These are phyloP conservation scores for Fomitiporia mediterranea DNA, from an alignment of 1,284 basidiomycete species.

Conservation along the genomic window DNA sequence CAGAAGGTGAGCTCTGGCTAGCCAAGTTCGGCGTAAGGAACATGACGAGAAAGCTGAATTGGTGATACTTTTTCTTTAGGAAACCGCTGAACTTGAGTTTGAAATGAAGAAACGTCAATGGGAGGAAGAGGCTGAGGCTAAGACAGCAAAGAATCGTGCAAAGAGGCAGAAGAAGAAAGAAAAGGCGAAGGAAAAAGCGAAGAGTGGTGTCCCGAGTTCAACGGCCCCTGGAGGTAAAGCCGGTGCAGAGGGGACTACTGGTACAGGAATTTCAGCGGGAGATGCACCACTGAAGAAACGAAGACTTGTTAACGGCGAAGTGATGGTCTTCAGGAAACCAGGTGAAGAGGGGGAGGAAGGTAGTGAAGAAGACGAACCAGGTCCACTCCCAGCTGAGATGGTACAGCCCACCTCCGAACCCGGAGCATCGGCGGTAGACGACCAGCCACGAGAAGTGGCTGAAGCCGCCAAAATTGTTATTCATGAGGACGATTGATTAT, in stretches of 20 bases:
- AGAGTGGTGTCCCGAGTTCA: slow-evolving; percentile 26
- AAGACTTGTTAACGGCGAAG: slow-evolving; percentile 36
- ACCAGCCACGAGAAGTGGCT: slow-evolving; percentile 11
- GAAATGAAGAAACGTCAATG: slow-evolving; percentile 59
- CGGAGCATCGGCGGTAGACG: slow-evolving; percentile 12
- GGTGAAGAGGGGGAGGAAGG: slow-evolving; percentile 33
- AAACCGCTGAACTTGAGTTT: slow-evolving; percentile 61
- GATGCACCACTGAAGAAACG: slow-evolving; percentile 44
- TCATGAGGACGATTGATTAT: slow-evolving; percentile 24
- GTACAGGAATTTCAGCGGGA: slow-evolving; percentile 6
- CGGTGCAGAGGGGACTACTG: neutral
- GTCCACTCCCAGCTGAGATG: slow-evolving; percentile 13
- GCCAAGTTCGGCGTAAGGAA: neutral
- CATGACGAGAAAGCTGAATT: slow-evolving; percentile 57
- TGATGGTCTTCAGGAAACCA: slow-evolving; percentile 38
- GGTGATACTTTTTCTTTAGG: slow-evolving; percentile 56
- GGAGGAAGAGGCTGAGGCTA: slow-evolving; percentile 68
- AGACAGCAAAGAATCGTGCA: slow-evolving; percentile 89
- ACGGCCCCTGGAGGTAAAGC: neutral
- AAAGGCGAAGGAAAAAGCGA: slow-evolving; percentile 48
- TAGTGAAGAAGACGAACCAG: slow-evolving; percentile 22
- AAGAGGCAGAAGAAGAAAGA: slow-evolving; percentile 90
- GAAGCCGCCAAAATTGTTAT: slow-evolving; percentile 25
- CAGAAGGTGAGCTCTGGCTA: slow-evolving; percentile 52
- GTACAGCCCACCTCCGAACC: slow-evolving; percentile 8